Conservation (phyloP, 139 green algal species). For the Coelastrella sp. region DNA sequence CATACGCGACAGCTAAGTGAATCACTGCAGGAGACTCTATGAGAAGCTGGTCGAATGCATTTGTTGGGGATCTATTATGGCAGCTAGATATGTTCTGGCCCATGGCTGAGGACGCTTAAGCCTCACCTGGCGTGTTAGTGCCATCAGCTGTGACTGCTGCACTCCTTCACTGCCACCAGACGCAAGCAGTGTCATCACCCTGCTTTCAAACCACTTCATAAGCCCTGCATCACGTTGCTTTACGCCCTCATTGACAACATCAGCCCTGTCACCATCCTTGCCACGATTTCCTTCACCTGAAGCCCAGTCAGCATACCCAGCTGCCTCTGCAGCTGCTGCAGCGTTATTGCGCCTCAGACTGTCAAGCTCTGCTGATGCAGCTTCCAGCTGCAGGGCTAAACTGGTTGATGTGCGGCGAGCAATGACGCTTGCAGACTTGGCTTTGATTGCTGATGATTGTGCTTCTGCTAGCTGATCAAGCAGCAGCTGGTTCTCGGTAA, state of each 20-base stretch:
- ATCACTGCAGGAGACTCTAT: background rate
- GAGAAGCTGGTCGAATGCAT: too few species aligned
- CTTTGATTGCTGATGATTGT: conserved; percentile 30
- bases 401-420: conserved; percentile 5
- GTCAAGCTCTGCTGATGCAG: conserved; percentile 33
- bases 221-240: conserved; percentile 52
- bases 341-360: background rate
- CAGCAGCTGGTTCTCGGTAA: conserved; percentile 39
- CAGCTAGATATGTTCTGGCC: too few species aligned
- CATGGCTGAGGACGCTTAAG: too few species aligned
- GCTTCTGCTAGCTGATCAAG: conserved; percentile 25
- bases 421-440: conserved; percentile 13
- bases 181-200: conserved; percentile 52
- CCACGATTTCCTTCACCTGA: too few species aligned
- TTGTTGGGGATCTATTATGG: too few species aligned
- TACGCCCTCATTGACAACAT: conserved; percentile 20
- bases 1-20: background rate
- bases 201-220: conserved; percentile 61
- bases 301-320: conserved; percentile 9
- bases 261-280: background rate
- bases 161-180: background rate
- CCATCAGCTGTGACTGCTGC: conserved; percentile 56
- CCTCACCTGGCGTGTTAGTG: conserved; percentile 63
- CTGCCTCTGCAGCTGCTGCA: conserved; percentile 28
- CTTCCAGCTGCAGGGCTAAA: conserved; percentile 50